Percentiles rank a stretch among this genome's conserved stretches.
Evolutionary conservation across 768 basidiomycete genomes (phyloP).

Genomic region (Tricholoma furcatifolium): DNA sequence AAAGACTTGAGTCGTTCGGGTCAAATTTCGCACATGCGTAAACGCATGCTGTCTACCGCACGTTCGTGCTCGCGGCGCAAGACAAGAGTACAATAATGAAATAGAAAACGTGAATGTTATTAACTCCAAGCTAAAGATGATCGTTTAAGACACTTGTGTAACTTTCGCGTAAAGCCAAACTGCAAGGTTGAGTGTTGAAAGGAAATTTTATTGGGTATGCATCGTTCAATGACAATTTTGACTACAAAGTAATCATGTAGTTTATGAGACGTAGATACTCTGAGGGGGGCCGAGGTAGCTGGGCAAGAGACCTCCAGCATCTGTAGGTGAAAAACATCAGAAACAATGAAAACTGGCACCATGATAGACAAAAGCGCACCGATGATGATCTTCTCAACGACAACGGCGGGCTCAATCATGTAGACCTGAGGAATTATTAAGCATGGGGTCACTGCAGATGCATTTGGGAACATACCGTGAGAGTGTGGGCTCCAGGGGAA

Average conservation of each 20-base stretch:
- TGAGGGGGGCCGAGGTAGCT: constrained; percentile 69
- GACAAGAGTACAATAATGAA: no score
- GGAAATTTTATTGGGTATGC: background rate
- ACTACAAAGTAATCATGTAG: background rate
- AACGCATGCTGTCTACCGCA: background rate
- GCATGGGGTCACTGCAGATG: background rate
- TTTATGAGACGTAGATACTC: constrained; percentile 26
- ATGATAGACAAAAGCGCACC: constrained; percentile 31
- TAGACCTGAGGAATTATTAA: constrained; percentile 31
- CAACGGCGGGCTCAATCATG: constrained; percentile 60
- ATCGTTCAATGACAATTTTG: background rate
- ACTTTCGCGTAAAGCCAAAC: background rate
- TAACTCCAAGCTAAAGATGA: no score
- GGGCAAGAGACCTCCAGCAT: constrained; percentile 50
- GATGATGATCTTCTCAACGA: constrained; percentile 62
- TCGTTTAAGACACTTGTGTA: no score
- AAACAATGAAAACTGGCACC: background rate
- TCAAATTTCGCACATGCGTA: no score
- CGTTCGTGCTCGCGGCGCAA: background rate
- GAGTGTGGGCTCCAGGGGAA: constrained; percentile 54
- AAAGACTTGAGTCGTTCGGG: no score
- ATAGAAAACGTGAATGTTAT: no score
- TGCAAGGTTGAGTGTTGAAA: background rate
- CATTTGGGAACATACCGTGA: constrained; percentile 38
- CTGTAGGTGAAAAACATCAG: constrained; percentile 26